Evolutionary conservation across 352 stramenopile genomes (phyloP).

Genomic region (Phytophthora crassamura): DNA sequence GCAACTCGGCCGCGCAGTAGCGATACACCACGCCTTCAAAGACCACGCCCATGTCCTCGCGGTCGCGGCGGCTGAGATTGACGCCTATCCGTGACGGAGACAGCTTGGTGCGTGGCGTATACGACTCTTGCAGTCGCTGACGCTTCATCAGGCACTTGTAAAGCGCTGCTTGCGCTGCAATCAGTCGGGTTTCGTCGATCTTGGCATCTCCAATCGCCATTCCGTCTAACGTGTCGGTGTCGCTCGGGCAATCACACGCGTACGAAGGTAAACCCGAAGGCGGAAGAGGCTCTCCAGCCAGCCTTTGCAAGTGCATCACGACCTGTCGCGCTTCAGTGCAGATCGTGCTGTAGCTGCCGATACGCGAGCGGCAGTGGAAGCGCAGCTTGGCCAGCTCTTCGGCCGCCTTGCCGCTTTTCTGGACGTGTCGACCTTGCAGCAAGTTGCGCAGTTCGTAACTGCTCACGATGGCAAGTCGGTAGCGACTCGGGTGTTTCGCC

Average conservation of each 20-base stretch:
- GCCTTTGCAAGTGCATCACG: conserved; percentile 42
- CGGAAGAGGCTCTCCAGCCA: conserved; percentile 26
- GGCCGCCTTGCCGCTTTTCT: conserved; percentile 19
- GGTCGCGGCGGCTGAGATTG: conserved; percentile 68
- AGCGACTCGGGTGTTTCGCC: background rate
- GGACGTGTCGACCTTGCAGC: conserved; percentile 36
- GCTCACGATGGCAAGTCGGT: conserved; percentile 66
- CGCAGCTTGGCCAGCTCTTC: conserved; percentile 46
- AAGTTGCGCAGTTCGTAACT: conserved; percentile 65
- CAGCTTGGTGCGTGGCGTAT: conserved; percentile 44
- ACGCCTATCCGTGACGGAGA: conserved; percentile 68
- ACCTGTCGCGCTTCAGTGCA: conserved; percentile 56
- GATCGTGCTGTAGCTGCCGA: conserved; percentile 82
- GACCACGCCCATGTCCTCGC: conserved; percentile 55
- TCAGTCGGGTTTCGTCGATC: conserved; percentile 25
- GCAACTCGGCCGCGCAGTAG: conserved; percentile 59
- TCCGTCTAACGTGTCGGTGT: conserved; percentile 30
- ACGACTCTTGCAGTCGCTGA: conserved; percentile 52
- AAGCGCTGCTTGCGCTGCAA: conserved; percentile 58
- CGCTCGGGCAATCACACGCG: conserved; percentile 30
- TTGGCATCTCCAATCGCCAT: conserved; percentile 11
- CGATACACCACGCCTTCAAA: conserved; percentile 81
- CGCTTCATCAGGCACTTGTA: conserved; percentile 69
- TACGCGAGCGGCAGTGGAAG: conserved; percentile 74
- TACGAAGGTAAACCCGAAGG: conserved; percentile 18